A percentile compares a stretch with the other conserved stretches of the same genome.
These are phyloP conservation scores for Conringia planisiliqua DNA, from an alignment of 345 rosid genomes.

Conservation along the genomic window DNA sequence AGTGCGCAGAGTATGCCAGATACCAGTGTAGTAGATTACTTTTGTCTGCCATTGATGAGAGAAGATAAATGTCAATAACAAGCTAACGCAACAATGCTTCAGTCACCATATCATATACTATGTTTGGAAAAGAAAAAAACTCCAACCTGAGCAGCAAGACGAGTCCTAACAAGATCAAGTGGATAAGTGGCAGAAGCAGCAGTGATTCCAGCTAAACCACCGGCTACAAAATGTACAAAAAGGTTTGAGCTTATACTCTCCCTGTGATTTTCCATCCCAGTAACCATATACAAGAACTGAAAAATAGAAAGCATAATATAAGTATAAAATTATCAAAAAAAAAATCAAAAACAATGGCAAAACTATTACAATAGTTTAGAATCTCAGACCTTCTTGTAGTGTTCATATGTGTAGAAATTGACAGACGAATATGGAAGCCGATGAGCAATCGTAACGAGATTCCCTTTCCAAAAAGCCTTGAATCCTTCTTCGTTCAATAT, in stretches of 20 bases:
- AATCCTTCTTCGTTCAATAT: constrained; percentile 80
- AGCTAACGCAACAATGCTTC: constrained; percentile 9
- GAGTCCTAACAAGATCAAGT: constrained; percentile 95
- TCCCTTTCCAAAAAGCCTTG: constrained; percentile 96
- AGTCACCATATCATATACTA: background rate
- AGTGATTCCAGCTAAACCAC: constrained; percentile 93
- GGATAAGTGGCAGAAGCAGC: constrained; percentile 98
- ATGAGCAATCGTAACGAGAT: constrained; percentile 89
- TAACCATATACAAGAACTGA: constrained; percentile 57
- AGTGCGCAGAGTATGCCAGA: constrained; percentile 71
- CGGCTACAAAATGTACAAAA: constrained; percentile 71
- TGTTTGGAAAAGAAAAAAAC: background rate
- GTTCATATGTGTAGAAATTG: constrained; percentile 86
- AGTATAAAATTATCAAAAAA: background rate
- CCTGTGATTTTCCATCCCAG: constrained; percentile 48
- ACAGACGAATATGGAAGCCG: constrained; percentile 91
- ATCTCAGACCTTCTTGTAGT: constrained; percentile 59
- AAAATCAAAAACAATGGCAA: background rate
- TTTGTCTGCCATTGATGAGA: constrained; percentile 56
- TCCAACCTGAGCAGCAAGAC: constrained; percentile 92
- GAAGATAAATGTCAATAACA: background rate
- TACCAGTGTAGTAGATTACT: constrained; percentile 70
- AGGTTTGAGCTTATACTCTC: constrained; percentile 49
- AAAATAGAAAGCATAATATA: background rate
- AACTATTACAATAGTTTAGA: background rate